These are phyloP conservation scores for Endotrypanum monterogeii DNA, from an alignment of 208 protist genomes.

Conservation along the genomic window DNA sequence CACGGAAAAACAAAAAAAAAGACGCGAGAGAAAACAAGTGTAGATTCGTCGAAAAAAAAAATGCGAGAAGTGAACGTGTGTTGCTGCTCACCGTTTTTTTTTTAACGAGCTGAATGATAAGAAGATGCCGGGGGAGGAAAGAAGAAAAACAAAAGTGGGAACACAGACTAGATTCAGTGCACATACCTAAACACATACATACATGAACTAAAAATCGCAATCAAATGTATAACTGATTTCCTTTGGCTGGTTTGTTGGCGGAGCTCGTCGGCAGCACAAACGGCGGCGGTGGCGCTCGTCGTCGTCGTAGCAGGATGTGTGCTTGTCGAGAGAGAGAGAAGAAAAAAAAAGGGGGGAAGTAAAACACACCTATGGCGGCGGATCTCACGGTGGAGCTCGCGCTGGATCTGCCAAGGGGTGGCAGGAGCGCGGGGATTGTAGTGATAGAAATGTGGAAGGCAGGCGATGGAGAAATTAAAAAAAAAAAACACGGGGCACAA, in stretches of 20 bases:
- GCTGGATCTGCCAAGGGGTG: background rate
- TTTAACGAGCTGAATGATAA: too few relatives aligned
- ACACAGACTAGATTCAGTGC: background rate
- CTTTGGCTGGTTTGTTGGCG: too few relatives aligned
- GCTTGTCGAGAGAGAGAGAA: background rate
- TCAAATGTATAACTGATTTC: background rate
- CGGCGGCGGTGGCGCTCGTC: background rate
- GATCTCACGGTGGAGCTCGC: background rate
- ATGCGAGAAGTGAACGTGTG: background rate
- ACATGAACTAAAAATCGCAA: background rate
- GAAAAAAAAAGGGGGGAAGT: background rate
- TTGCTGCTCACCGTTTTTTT: background rate
- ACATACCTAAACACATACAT: background rate
- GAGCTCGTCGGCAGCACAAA: too few relatives aligned
- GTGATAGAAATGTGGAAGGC: background rate
- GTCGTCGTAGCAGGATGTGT: background rate
- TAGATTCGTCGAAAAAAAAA: background rate
- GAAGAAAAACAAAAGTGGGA: background rate
- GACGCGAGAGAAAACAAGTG: background rate
- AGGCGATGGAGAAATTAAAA: background rate
- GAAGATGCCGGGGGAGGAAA: background rate
- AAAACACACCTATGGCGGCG: background rate
- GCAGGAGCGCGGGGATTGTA: background rate
- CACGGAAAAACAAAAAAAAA: background rate
- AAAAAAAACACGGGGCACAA: background rate